Conservation (phyloP, 305 asterid species). For the Ajuga reptans region DNA sequence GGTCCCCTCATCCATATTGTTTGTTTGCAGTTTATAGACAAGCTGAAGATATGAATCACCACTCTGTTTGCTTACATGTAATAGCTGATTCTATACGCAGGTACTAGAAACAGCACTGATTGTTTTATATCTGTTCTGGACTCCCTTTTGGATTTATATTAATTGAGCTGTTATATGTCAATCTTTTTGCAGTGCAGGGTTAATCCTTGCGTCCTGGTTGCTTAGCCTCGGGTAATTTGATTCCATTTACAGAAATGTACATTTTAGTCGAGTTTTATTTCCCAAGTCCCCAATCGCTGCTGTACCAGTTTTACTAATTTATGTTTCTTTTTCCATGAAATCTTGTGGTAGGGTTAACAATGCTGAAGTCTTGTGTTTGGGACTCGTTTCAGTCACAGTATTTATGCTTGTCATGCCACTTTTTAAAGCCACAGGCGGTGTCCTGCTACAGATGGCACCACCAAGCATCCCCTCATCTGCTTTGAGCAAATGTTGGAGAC, state of each 20-base stretch:
- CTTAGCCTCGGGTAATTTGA: slow-evolving; percentile 77
- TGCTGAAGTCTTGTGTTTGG: slow-evolving; percentile 94
- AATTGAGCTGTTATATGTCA: slow-evolving; percentile 25
- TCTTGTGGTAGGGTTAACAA: slow-evolving; percentile 54
- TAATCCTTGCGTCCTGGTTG: slow-evolving; percentile 92
- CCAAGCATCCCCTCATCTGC: slow-evolving; percentile 76
- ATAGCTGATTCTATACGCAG: slow-evolving; percentile 96
- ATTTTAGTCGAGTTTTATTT: not conserved
- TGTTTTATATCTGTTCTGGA: slow-evolving; percentile 1
- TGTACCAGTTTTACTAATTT: not conserved
- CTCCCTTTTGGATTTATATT: not conserved
- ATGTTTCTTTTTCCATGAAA: not conserved
- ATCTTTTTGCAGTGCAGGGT: slow-evolving; percentile 77
- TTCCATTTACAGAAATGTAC: not conserved
- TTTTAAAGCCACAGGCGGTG: slow-evolving; percentile 72
- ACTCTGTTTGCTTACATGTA: slow-evolving; percentile 89
- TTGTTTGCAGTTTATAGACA: slow-evolving; percentile 66
- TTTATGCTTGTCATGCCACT: slow-evolving; percentile 93
- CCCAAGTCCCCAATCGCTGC: not conserved
- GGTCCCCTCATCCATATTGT: not conserved
- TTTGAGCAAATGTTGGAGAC: slow-evolving; percentile 87
- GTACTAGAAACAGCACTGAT: slow-evolving; percentile 31
- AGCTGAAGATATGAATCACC: slow-evolving; percentile 96
- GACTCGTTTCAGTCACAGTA: slow-evolving; percentile 75
- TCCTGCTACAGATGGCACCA: slow-evolving; percentile 82